Evolutionary conservation across 306 rosid genomes (phyloP), one percentile per base, ranked within the genome.

Genomic region (Casuarina cunninghamiana): DNA sequence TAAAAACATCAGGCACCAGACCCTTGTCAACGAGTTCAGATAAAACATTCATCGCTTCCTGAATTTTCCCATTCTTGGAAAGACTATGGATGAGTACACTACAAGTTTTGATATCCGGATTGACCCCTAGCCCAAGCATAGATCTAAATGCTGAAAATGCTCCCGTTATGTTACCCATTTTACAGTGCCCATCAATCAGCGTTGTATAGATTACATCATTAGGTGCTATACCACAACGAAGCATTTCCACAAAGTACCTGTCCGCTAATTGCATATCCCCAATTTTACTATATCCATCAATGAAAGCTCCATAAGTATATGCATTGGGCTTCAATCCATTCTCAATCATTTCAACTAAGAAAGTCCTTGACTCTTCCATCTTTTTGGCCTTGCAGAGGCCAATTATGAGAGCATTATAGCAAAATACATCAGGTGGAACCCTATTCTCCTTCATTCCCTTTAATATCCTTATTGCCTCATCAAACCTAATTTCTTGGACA

Each of bases 281-380:
- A 10, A 41, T 76, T 66, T 79, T 87, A 72, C 70, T 10, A 54
- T 79, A 77, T 6, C 80, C 83, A 45, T 75, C 75, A 48, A 87
- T 73, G 58, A 84, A 87, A 75, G 87, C 78, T 53, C 88, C 90
- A 62, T 80, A 87, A 5, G 90, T 84, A 74, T 79, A 80, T 68
- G 66, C 86, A 80, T 82, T 84, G 32, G 88, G 90, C 71, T 67
- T 75, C 49, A 87, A 65, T 65, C 90, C 87, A 15, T 60, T 77
- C 58, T 75, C 82, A 43, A 81, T 72, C 87, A 84, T 82, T 66
- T 87, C 88, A 71, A 32, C 73, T 17, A 84, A 55, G 75, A 77
- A 80, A 11, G 42, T 48, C 66, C 46, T 72, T 13, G 88, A 85
- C 39, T 79, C 81, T 45, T 80, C 87, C 53, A 80, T 68, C 75